phyloP scores from a whole-genome alignment of 1,284 basidiomycete species.

The Somion occarium region DNA sequence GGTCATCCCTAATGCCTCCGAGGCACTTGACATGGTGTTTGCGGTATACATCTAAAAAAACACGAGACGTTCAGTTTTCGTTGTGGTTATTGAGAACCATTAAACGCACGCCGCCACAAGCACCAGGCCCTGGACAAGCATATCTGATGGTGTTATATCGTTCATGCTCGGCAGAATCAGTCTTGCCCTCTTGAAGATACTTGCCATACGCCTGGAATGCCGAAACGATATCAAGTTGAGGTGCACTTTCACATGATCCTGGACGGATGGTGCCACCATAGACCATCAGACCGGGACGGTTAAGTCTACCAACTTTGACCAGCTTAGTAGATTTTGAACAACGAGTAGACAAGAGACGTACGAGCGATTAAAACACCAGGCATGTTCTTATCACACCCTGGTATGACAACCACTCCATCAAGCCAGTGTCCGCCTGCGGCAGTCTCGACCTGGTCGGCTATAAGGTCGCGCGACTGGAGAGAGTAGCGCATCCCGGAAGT shows the following conservation, averaged over 20 bases:
- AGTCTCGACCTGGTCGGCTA: conserved; percentile 94
- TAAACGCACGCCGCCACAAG: conserved; percentile 85
- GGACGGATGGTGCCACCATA: conserved; percentile 94
- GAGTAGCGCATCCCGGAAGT: conserved; percentile 92
- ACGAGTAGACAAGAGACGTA: conserved; percentile 30
- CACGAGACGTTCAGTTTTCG: background rate
- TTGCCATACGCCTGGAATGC: conserved; percentile 96
- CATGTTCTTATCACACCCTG: conserved; percentile 99
- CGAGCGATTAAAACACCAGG: conserved; percentile 92
- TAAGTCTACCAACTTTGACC: conserved; percentile 77
- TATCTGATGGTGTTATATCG: conserved; percentile 85
- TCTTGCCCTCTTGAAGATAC: conserved; percentile 86
- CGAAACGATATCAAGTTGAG: conserved; percentile 88
- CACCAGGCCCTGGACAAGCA: conserved; percentile 92
- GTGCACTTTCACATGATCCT: conserved; percentile 78
- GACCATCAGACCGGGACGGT: conserved; percentile 94
- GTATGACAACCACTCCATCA: conserved; percentile 96
- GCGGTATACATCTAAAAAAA: conserved; percentile 84
- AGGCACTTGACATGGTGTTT: conserved; percentile 93
- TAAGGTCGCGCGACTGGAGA: conserved; percentile 92
- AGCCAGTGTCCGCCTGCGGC: conserved; percentile 97
- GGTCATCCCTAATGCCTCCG: conserved; percentile 94
- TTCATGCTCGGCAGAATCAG: conserved; percentile 73
- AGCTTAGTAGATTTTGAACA: conserved; percentile 20
- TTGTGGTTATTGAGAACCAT: background rate